Evolutionary conservation across 306 rosid species (phyloP), one percentile per base, ranked within the genome.

Genomic region (Castanea crenata): DNA sequence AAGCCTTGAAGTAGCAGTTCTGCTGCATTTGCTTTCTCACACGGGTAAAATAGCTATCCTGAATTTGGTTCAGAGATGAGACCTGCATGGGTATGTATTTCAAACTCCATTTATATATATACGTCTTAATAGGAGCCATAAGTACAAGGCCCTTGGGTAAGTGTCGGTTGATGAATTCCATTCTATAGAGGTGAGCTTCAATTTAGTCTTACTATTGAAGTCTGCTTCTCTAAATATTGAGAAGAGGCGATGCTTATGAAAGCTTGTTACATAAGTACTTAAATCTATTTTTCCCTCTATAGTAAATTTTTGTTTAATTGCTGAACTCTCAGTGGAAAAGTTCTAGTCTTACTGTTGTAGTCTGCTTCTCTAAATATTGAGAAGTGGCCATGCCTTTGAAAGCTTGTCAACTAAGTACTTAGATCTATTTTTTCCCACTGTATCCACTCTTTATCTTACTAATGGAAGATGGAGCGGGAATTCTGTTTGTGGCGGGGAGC

Each of bases 1-100:
- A 79, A 87, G 83, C 84, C 75, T 74, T 85, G 84, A 32, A 71
- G 46, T 78, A 25, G 62, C 55, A 74, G 54, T 19, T 69, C 73
- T 63, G 57, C 71, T 63, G 57, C 61, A 74, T 73, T 67, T 55
- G 79, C 31, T 49, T 80, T 54, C 74, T 55, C n/a, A 65, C 41
- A 31, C 63, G 38, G 78, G 51, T 55, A 32, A 55, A 76, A 2
- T 78, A 75, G 75, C 54, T 61, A 57, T 80, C 76, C 74, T 41
- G 63, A 62, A 57, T 38, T 65, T 80, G 64, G 73, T 68, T 8
- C 6, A 70, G 81, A 70, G 32, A 34, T 9, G 64, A 71, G 75
- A 56, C 70, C 81, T 29, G 55, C 34, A 55, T 76, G 14, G 80
- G 76, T 44, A 78, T 74, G 59, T 52, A 38, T 14, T 55, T 76